Evolutionary conservation across 805 yeast genomes (phyloP).

Genomic region (Yarrowia yakushimensis): DNA sequence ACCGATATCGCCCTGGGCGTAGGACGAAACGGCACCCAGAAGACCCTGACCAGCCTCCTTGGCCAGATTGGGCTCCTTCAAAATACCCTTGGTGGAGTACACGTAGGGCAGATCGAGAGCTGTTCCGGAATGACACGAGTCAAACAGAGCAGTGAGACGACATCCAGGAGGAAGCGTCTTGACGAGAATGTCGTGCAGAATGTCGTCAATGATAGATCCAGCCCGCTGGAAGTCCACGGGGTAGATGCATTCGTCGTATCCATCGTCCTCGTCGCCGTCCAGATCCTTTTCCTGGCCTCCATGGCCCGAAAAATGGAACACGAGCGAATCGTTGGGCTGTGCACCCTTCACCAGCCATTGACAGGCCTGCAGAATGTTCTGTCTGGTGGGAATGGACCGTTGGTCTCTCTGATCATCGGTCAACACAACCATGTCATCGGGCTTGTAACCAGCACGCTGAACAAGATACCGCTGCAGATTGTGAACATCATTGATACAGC

Average conservation of each 20-base stretch:
- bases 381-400: constrained; percentile 55
- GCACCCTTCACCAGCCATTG: constrained; percentile 76
- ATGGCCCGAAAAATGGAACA: constrained; percentile 84
- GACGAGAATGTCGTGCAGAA: constrained; percentile 68
- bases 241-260: constrained; percentile 66
- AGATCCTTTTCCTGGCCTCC: constrained; percentile 71
- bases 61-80: constrained; percentile 75
- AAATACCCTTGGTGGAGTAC: constrained; percentile 77
- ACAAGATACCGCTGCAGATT: constrained; percentile 44
- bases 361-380: constrained; percentile 73
- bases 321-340: constrained; percentile 68
- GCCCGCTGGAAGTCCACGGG: constrained; percentile 66
- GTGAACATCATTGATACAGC: constrained; percentile 73
- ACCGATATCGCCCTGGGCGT: constrained; percentile 57
- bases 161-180: constrained; percentile 67
- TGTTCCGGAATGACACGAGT: constrained; percentile 84
- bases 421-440: constrained; percentile 42
- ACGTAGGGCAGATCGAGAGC: constrained; percentile 75
- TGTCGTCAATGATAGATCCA: constrained; percentile 73
- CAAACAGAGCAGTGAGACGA: constrained; percentile 74
- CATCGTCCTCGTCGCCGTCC: constrained; percentile 74
- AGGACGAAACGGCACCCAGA: constrained; percentile 54
- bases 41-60: constrained; percentile 72
- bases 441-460: constrained; percentile 41
- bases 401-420: constrained; percentile 43